These are phyloP conservation scores for Lavandula angustifolia DNA, from an alignment of 257 asterid species.

Conservation along the genomic window DNA sequence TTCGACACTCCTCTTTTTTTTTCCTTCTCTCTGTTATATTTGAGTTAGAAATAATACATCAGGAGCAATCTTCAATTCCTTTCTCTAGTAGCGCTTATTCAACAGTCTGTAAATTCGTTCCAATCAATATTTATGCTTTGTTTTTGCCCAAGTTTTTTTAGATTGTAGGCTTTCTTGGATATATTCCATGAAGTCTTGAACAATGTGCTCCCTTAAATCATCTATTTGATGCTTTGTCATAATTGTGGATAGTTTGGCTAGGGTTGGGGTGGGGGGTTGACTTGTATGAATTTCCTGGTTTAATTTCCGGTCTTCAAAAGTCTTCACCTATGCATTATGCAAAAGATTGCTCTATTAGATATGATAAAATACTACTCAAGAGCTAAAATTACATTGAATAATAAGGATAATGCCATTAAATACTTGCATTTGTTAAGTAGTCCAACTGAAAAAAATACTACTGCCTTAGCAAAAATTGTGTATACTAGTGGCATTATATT, in stretches of 20 bases:
- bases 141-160: background rate
- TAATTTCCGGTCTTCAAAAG: background rate
- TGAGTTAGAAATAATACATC: background rate
- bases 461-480: background rate
- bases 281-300: background rate
- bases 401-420: background rate
- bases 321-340: too few species aligned
- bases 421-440: background rate
- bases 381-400: background rate
- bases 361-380: background rate
- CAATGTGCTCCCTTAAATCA: constrained; percentile 7
- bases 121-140: constrained; percentile 5
- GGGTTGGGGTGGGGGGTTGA: background rate
- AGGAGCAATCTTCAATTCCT: background rate
- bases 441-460: background rate
- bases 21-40: constrained; percentile 5
- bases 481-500: background rate
- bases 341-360: too few species aligned
- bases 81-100: background rate
- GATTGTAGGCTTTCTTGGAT: background rate
- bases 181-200: background rate
- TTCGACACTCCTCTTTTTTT: background rate
- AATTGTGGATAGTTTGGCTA: background rate
- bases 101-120: constrained; percentile 9
- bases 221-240: background rate